Conservation (phyloP, 192 early-diverging fungal genomes). For the Lobosporangium transversale region DNA sequence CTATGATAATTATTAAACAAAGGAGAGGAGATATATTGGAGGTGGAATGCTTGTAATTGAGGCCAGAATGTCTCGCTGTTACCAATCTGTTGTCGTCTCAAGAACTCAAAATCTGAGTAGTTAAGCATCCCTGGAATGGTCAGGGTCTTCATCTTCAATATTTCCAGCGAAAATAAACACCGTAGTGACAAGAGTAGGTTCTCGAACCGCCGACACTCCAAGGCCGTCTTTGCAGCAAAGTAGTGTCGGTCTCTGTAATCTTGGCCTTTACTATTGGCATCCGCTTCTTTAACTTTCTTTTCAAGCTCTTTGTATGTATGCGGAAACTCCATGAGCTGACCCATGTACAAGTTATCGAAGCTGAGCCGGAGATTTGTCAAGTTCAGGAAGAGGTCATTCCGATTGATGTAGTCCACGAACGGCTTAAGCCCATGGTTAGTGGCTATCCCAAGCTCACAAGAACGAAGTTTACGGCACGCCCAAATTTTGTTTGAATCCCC, state of each 20-base stretch:
- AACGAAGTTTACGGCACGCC: background rate
- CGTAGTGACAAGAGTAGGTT: background rate
- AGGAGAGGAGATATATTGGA: background rate
- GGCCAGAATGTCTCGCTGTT: conserved; percentile 20
- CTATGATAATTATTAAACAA: background rate
- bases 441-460: background rate
- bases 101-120: conserved; percentile 6
- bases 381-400: background rate
- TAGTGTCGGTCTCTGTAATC: background rate
- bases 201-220: background rate
- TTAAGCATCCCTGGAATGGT: background rate
- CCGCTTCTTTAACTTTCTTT: background rate
- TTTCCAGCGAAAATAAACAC: conserved; percentile 1
- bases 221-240: background rate
- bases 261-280: background rate
- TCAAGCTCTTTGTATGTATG: background rate
- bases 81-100: background rate
- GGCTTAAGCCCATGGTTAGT: background rate
- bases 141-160: background rate
- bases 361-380: background rate
- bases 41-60: conserved; percentile 15
- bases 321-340: conserved; percentile 5
- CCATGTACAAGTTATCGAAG: background rate
- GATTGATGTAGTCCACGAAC: background rate
- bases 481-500: background rate